Evolutionary conservation across 2,329 filamentous ascomycete species (phyloP), one percentile per base, ranked within the genome.

Genomic region (Colletotrichum sp.): DNA sequence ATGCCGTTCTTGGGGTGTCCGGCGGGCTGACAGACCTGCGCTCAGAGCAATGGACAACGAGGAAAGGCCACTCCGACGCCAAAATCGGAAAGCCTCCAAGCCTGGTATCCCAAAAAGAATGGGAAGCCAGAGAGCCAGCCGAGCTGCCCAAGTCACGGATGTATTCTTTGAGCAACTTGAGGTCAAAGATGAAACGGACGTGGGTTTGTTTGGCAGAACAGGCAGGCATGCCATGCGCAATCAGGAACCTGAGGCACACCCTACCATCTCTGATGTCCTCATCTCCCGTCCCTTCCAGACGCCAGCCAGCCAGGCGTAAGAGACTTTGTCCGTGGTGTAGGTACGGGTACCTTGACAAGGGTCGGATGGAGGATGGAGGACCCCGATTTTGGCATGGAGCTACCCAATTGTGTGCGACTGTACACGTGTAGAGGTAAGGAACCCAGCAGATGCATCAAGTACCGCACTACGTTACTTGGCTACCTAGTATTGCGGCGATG

Each of bases 201-300:
- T 75, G 38, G 62, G 62, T 34, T 73, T 67, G 70, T 73, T 69
- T 69, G 64, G 48, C 48, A 48, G 68, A 30, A 13, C 18, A 71
- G 52, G 69, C 58, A 64, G 32, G 69, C 71, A 58, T 32, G 55
- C 68, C 61, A 65, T 64, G 56, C 24, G 56, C 21, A 61, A 60
- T 32, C 26, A 28, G 21, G 15, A 34, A 56, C 30, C 68, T 62
- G 61, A 75, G 67, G 72, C 69, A 71, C 55, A 56, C 38, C n/a
- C 68, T 34, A 28, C 43, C 43, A 48, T 32, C 24, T 36, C 48
- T 61, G 55, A 48, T 60, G 61, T 61, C 28, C 52, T 62, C 52
- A 21, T 65, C 34, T 66, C 52, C 52, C 52, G 34, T 62, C 36
- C 67, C 48, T 71, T 66, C 60, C 60, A 66, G 34, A 66, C 60